phyloP scores from a whole-genome alignment of 805 yeast genomes.

The Nakazawaea molendinolei region DNA sequence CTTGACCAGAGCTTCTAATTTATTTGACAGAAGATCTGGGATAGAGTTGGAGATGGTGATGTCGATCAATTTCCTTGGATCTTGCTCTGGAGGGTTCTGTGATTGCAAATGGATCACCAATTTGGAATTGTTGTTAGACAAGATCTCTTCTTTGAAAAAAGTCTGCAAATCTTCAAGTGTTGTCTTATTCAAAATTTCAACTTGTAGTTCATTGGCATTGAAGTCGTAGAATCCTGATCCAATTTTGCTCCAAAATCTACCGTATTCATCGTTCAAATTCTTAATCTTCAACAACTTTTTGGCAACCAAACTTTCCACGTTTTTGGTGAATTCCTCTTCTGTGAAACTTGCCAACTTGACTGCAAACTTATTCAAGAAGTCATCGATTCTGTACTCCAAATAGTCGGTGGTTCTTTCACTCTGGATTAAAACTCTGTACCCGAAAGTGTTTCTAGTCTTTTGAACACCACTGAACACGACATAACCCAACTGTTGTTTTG shows the following conservation, averaged over 20 bases:
- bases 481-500: slow-evolving; percentile 93
- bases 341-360: slow-evolving; percentile 41
- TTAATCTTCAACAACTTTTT: slow-evolving; percentile 66
- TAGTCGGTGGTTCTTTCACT: slow-evolving; percentile 73
- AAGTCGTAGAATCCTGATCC: slow-evolving; percentile 78
- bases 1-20: slow-evolving; percentile 14
- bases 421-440: slow-evolving; percentile 72
- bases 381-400: slow-evolving; percentile 69
- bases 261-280: slow-evolving; percentile 72
- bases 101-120: slow-evolving; percentile 62
- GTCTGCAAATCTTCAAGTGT: slow-evolving; percentile 50
- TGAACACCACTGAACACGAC: slow-evolving; percentile 79
- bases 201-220: slow-evolving; percentile 47
- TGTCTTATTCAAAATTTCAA: slow-evolving; percentile 44
- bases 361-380: slow-evolving; percentile 48
- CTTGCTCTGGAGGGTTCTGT: slow-evolving; percentile 24
- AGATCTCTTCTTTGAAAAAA: slow-evolving; percentile 43
- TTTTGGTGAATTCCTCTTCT: slow-evolving; percentile 59
- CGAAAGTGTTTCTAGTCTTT: slow-evolving; percentile 63
- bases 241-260: slow-evolving; percentile 59
- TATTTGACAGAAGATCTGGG: slow-evolving; percentile 19
- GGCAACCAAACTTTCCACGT: slow-evolving; percentile 60
- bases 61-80: slow-evolving; percentile 19
- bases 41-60: slow-evolving; percentile 22
- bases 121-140: slow-evolving; percentile 17